Evolutionary conservation across 2,329 filamentous ascomycete species (phyloP).

Genomic region (Lecanicillium sp.): DNA sequence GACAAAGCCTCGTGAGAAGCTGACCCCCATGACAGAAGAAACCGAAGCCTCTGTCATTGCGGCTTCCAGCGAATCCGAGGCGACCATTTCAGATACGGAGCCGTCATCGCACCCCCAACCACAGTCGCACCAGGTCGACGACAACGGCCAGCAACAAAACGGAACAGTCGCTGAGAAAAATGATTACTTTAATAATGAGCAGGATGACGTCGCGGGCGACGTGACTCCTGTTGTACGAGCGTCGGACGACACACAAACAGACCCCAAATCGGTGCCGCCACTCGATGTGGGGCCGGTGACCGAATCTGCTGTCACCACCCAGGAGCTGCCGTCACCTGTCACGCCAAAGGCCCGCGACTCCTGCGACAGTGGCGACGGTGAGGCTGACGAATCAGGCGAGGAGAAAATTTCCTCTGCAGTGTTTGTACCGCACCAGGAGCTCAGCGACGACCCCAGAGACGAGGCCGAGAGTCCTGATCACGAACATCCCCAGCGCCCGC

Average conservation of each 20-base stretch:
- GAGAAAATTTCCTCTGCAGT: slow-evolving; percentile 84
- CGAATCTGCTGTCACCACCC: background rate
- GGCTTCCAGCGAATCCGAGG: slow-evolving; percentile 8
- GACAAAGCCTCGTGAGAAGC: slow-evolving; percentile 34
- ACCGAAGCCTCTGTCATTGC: slow-evolving; percentile 17
- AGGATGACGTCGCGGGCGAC: slow-evolving; percentile 5
- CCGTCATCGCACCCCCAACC: background rate
- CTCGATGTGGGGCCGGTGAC: slow-evolving; percentile 8
- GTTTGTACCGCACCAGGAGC: slow-evolving; percentile 69
- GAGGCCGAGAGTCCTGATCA: slow-evolving; percentile 27
- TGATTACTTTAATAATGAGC: background rate
- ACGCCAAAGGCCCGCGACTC: slow-evolving; percentile 33
- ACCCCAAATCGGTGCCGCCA: slow-evolving; percentile 7
- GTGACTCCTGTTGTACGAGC: slow-evolving; percentile 13
- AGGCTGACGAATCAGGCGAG: slow-evolving; percentile 61
- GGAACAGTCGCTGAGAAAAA: slow-evolving; percentile 16
- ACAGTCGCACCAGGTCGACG: background rate
- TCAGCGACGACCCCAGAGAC: slow-evolving; percentile 30
- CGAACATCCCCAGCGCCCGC: slow-evolving; percentile 43
- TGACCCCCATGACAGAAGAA: slow-evolving; percentile 32
- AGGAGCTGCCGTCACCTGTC: slow-evolving; percentile 28
- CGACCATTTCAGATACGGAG: background rate
- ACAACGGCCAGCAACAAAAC: slow-evolving; percentile 3
- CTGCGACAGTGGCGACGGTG: slow-evolving; percentile 31
- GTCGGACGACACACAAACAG: slow-evolving; percentile 11